phyloP scores from a whole-genome alignment of 345 rosid genomes.

The Syzygium oleosum region DNA sequence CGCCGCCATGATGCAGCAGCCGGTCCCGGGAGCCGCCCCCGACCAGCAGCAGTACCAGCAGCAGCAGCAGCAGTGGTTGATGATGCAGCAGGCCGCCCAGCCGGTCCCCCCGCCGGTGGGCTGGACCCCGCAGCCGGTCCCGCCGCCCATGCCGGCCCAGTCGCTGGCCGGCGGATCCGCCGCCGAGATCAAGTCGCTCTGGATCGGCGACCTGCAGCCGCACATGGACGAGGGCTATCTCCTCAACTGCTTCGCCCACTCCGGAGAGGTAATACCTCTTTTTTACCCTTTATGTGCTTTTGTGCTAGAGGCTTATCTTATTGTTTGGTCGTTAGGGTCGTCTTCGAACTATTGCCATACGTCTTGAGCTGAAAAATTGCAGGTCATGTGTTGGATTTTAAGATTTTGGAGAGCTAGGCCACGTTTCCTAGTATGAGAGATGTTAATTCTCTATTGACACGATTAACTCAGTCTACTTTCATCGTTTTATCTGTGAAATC shows the following conservation, averaged over 20 bases:
- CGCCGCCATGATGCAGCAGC: slow-evolving; percentile 70
- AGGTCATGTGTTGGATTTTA: background rate
- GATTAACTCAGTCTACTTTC: background rate
- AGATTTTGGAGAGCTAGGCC: background rate
- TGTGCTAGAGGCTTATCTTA: background rate
- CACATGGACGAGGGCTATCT: slow-evolving; percentile 96
- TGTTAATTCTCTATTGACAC: background rate
- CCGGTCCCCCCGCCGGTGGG: slow-evolving; percentile 73
- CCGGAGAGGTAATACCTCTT: slow-evolving; percentile 50
- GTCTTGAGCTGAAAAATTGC: background rate
- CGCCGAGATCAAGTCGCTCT: slow-evolving; percentile 36
- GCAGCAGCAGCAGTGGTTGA: slow-evolving; percentile 42
- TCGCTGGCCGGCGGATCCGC: slow-evolving; percentile 2
- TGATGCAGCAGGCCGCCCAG: slow-evolving; percentile 20
- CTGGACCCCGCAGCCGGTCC: slow-evolving; percentile 73
- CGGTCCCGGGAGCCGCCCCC: slow-evolving; percentile 39
- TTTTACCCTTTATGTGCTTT: background rate
- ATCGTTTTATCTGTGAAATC: background rate
- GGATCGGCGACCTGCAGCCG: slow-evolving; percentile 91
- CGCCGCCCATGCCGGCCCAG: slow-evolving; percentile 37
- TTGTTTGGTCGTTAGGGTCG: background rate
- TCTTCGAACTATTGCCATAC: background rate
- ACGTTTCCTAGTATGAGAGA: background rate
- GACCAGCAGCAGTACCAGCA: slow-evolving; percentile 13
- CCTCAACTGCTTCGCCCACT: slow-evolving; percentile 32